Evolutionary conservation across 2,329 filamentous ascomycete genomes (phyloP), one percentile per base, ranked within the genome.

Genomic region (Pezicula carpinea): DNA sequence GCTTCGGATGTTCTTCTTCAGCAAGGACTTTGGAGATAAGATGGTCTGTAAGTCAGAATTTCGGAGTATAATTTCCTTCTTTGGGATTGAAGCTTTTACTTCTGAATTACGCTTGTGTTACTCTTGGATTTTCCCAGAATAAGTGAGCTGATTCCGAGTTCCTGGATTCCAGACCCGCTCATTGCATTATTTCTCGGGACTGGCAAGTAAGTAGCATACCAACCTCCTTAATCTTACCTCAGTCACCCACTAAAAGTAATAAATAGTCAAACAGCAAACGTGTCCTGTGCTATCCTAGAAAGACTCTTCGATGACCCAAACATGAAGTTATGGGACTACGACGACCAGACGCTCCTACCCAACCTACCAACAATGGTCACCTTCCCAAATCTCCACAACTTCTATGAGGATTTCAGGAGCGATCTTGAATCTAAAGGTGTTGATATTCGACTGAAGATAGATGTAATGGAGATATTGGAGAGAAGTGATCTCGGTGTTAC

Each of bases 161-260:
- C n/a, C n/a, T n/a, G n/a, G n/a, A n/a, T n/a, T n/a, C n/a, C n/a
- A n/a, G n/a, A n/a, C 48, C 85, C 85, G 1, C 77, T 89, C 62
- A 77, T 88, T 26, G 85, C 85, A 0, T 69, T 89, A 1, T 89
- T 90, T 59, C 69, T 89, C 0, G 85, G 85, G 0, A 89, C 85
- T 0, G 84, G 41, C 18, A 43, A 34, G 41, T 35, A 5, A n/a
- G 18, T 15, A 15, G 4, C 19, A 26, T 21, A 14, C 3, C 6
- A 40, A 29, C 15, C 13, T 19, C 17, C 22, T 10, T 19, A 15
- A 5, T 14, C 14, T 23, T 40, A 4, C 14, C 6, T 26, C n/a
- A 15, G 6, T 17, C 11, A 39, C 18, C n/a, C 4, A 15, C 3
- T 23, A 22, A 23, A 22, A 57, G 85, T 1, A 89, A 89, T 6